Evolutionary conservation across 2,329 filamentous ascomycete species (phyloP).

Genomic region (Aspergillus jensenii): DNA sequence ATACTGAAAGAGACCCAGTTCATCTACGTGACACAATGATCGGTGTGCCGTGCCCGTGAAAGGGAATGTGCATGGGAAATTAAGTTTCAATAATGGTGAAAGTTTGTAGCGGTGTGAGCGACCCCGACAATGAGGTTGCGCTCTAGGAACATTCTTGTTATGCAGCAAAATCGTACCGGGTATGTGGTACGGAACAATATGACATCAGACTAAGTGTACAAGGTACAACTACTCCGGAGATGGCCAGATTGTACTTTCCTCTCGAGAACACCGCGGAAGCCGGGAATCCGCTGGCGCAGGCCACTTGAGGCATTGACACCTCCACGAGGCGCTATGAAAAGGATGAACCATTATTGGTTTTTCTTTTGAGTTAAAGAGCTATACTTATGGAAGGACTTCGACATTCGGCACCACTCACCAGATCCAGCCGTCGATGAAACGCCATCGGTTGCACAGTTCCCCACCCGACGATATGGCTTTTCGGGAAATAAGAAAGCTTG

Average conservation of each 20-base stretch:
- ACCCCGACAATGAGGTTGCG: conserved; percentile 9
- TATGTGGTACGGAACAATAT: conserved; percentile 2
- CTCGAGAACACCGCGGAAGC: neutral
- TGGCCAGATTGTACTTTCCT: conserved; percentile 2
- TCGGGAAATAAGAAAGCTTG: conserved; percentile 11
- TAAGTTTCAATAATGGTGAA: neutral
- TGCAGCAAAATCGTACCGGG: neutral
- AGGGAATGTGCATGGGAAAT: conserved; percentile 5
- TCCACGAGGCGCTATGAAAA: neutral
- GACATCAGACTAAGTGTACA: conserved; percentile 3
- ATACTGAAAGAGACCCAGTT: neutral
- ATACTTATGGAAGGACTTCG: neutral
- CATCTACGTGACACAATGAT: conserved; percentile 2
- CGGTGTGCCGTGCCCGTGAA: conserved; percentile 1
- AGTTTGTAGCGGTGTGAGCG: conserved; percentile 14
- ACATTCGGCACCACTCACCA: neutral
- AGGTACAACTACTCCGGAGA: neutral
- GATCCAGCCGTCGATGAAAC: neutral
- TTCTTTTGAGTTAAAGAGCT: neutral
- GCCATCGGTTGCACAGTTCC: neutral
- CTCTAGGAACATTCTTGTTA: conserved; percentile 5
- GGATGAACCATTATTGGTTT: neutral
- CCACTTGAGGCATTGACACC: neutral
- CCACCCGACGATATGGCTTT: conserved; percentile 1
- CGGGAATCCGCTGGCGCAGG: neutral